Percentiles rank a stretch among this genome's conserved stretches.
Evolutionary conservation across 495 filamentous ascomycete species (phyloP).

Genomic region (Xylaria acuta): DNA sequence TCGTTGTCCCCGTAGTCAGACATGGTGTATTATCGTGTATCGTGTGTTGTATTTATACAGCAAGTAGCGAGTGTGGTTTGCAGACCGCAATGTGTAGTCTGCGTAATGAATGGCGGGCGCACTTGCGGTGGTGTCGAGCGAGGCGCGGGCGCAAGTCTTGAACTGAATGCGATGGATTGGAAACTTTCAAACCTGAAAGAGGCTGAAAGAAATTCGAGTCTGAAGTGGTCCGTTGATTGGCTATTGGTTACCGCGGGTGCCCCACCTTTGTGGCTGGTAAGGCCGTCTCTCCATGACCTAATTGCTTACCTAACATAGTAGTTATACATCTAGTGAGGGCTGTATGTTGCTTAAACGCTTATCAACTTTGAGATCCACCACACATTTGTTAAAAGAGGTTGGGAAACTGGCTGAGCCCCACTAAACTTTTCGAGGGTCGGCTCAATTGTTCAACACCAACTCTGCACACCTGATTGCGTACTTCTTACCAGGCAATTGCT

Average conservation of each 20-base stretch:
- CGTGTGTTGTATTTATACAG: not conserved
- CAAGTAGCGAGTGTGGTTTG: constrained; percentile 4
- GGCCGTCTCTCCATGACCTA: too few relatives aligned
- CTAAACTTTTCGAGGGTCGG: constrained; percentile 13
- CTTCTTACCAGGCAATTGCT: not conserved
- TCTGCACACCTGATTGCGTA: not conserved
- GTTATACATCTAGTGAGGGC: not conserved
- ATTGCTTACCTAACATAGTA: too few relatives aligned
- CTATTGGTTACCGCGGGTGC: not conserved
- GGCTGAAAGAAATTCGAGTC: constrained; percentile 30
- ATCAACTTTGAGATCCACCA: not conserved
- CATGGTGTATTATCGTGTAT: constrained; percentile 58
- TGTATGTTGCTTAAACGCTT: not conserved
- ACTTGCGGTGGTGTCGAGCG: constrained; percentile 15
- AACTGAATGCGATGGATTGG: constrained; percentile 34
- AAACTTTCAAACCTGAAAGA: constrained; percentile 31
- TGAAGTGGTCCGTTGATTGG: not conserved
- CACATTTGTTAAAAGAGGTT: constrained; percentile 4
- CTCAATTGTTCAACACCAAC: not conserved
- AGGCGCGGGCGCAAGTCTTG: not conserved
- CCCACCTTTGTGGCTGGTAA: not conserved
- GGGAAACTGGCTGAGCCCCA: constrained; percentile 2
- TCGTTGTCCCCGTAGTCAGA: constrained; percentile 83
- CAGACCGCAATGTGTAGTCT: constrained; percentile 8
- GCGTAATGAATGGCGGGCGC: constrained; percentile 12